Evolutionary conservation across 208 protist genomes (phyloP), one percentile per base, ranked within the genome.

Genomic region (Trichomonas gallinae): DNA sequence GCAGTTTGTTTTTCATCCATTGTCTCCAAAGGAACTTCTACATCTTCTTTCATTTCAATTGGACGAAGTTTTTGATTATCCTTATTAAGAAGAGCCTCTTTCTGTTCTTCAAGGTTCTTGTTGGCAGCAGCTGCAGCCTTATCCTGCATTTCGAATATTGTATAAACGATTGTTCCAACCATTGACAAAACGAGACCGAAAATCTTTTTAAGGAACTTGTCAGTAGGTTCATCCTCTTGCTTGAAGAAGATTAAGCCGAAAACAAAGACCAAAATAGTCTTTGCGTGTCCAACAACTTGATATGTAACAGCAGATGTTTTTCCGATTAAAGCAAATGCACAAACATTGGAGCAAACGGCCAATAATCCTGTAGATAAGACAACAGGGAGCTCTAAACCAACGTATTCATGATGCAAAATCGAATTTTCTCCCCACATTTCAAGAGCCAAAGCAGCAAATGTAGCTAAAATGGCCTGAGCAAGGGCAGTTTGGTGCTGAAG

Each of bases 281-380:
- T 97, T 42, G 82, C 10, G 88, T 97, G 96, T 36, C 96, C 96
- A 63, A 97, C 96, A 38, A 97, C 96, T 63, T 96, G 96, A 51
- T 97, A 97, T 31, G 96, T 97, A 46, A 97, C 58, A 36, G 96
- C 31, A 38, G 96, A 97, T 36, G 96, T 96, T 51, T 97, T 96
- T 88, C 96, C 91, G 96, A 97, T 97, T 0, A 97, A 31, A 58
- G 82, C 34, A 51, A 88, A 91, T 34, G 48, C 96, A n/a, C 82
- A 45, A 31, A 97, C 72, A 26, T 97, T 97, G 6, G 82, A 21
- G 1, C 15, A n/a, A 36, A 96, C 96, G 6, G 96, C 96, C 0
- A 96, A 34, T 6, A 96, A 0, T 17, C 96, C 96, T 44, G 96
- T 97, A 4, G 93, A 23, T 2, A 93, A 23, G 21, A 97, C 85